Base-by-base conservation (phyloP, 805 yeast species). In the Wickerhamia fluorescens region DNA sequence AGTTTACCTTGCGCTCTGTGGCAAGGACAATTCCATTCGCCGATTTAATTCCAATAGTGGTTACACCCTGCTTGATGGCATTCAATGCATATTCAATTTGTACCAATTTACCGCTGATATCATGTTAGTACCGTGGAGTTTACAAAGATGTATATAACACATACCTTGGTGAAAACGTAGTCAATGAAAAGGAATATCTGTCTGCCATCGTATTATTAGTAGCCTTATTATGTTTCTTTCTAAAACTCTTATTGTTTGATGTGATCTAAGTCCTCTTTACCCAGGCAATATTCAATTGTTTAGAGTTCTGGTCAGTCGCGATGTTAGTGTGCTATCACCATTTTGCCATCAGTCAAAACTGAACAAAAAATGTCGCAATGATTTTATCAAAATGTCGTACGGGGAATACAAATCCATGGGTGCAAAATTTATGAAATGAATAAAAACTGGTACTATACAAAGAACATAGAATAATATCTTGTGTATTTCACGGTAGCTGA, bases 21-120 rank as follows among this genome's bases (percentile, higher is more conserved):
- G 98, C 98, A 40, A 92, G 71, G 3, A 92, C 96, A 24, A 92
- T 80, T 33, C 99, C 99, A 58, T 89, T 89, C 33, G 94, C 83
- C 13, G 97, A 92, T 55, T 69, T 68, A 51, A 92, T 89, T 25
- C 97, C 99, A 30, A 92, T 71, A 2, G 97, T 83, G 8, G 97
- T 88, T 29, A 92, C 96, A 56, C 99, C 99, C 53, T 87, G 95
- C 49, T 89, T 92, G 24, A 92, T 98, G 1, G 96, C 97, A 43
- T 89, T 88, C 45, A 92, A 68, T 11, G 99, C 98, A 57, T 92
- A 89, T 57, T 92, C 98, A 47, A 92, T 92, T 65, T 92, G 99
- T 28, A 88, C 95, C 42, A 92, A 74, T 67, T 92, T 92, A 44
- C 99, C 99, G 58, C 95, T 85, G 49, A 15, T 4, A 18, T 7